These are phyloP conservation scores for Chloris gayana DNA, from an alignment of 176 grass and related monocot genomes.

Conservation along the genomic window DNA sequence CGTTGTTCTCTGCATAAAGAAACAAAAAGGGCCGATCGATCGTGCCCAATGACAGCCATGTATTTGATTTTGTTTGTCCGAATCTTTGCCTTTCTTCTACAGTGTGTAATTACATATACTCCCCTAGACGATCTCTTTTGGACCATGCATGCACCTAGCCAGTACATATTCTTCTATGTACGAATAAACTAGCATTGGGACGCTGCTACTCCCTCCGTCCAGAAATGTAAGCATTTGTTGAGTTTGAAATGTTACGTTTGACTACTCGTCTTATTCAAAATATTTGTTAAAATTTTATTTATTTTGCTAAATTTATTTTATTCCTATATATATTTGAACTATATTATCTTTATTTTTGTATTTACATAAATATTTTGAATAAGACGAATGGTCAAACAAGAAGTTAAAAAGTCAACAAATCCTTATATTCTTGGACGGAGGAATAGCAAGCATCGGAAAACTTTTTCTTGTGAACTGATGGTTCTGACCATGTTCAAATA, in stretches of 20 bases:
- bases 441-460: background rate
- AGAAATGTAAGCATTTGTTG: too few relatives aligned
- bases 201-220: too few relatives aligned
- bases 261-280: too few relatives aligned
- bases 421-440: too few relatives aligned
- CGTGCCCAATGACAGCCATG: background rate
- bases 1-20: background rate
- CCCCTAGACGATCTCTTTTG: background rate
- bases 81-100: slow-evolving; percentile 21
- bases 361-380: too few relatives aligned
- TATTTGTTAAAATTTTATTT: too few relatives aligned
- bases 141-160: background rate
- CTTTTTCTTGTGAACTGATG: background rate
- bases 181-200: background rate
- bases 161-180: background rate
- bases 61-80: slow-evolving; percentile 29
- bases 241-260: too few relatives aligned
- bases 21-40: background rate
- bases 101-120: background rate
- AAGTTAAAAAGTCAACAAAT: too few relatives aligned
- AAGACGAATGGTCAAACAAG: too few relatives aligned
- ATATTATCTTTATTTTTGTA: too few relatives aligned
- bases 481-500: background rate
- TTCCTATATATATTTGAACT: too few relatives aligned
- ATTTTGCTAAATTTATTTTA: too few relatives aligned